phyloP scores from a whole-genome alignment of 805 yeast genomes.

The Candida koratica region DNA sequence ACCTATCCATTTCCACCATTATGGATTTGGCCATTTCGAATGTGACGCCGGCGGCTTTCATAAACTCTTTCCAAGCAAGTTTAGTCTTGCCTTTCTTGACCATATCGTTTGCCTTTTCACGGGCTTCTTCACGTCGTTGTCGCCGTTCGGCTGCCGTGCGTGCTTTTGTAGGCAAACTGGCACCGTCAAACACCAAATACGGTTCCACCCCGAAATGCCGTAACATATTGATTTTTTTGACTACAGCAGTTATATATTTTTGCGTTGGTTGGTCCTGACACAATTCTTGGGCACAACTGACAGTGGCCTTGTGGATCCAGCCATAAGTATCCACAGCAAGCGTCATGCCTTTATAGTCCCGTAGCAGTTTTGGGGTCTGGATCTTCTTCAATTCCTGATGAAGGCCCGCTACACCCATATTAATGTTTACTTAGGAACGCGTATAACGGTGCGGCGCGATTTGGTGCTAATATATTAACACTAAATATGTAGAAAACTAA shows the following conservation, averaged over 20 bases:
- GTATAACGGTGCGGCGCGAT: too few relatives aligned
- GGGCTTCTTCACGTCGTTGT: slow-evolving; percentile 53
- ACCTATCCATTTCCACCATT: slow-evolving; percentile 62
- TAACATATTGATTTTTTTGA: slow-evolving; percentile 64
- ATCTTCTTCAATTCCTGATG: slow-evolving; percentile 75
- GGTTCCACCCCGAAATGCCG: slow-evolving; percentile 69
- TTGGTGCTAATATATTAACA: too few relatives aligned
- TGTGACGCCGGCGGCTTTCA: slow-evolving; percentile 80
- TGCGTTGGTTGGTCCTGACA: slow-evolving; percentile 67
- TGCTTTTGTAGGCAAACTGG: slow-evolving; percentile 71
- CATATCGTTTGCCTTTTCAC: slow-evolving; percentile 50
- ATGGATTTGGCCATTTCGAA: slow-evolving; percentile 87
- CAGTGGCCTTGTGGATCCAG: slow-evolving; percentile 89
- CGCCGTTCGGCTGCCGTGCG: slow-evolving; percentile 67
- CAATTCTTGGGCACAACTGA: slow-evolving; percentile 79
- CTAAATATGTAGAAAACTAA: too few relatives aligned
- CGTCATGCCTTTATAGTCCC: slow-evolving; percentile 64
- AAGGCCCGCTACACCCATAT: slow-evolving; percentile 82
- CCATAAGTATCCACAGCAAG: slow-evolving; percentile 95
- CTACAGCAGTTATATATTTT: slow-evolving; percentile 66
- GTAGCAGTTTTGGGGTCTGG: slow-evolving; percentile 56
- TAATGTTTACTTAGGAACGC: too few relatives aligned
- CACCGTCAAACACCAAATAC: slow-evolving; percentile 92
- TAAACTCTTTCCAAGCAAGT: slow-evolving; percentile 63
- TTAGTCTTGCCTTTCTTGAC: slow-evolving; percentile 50